A percentile compares a stretch with the other conserved stretches of the same genome.
Evolutionary conservation across 805 yeast genomes (phyloP).

Genomic region (Candida arabinofermentans): DNA sequence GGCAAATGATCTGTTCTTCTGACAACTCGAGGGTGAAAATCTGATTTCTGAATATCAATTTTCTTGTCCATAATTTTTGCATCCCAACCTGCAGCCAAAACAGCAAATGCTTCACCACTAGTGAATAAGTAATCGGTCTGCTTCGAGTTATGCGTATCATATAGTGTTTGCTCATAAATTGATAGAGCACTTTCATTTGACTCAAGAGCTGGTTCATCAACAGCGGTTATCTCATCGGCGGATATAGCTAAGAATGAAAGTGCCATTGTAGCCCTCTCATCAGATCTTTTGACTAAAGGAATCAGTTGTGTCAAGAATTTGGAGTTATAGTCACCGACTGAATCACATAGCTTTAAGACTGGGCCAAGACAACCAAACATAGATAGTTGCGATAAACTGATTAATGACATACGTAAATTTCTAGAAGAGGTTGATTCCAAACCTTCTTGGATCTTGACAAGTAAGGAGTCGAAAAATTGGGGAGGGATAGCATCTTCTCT

Average conservation of each 20-base stretch:
- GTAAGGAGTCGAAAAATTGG: constrained; percentile 5
- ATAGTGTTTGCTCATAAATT: constrained; percentile 41
- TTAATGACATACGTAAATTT: constrained; percentile 30
- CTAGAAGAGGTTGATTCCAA: constrained; percentile 17
- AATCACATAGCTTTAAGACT: constrained; percentile 9
- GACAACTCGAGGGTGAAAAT: constrained; percentile 8
- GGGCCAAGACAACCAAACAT: constrained; percentile 46
- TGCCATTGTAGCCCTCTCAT: constrained; percentile 56
- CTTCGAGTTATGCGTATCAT: constrained; percentile 58
- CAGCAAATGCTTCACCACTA: constrained; percentile 78
- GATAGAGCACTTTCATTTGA: constrained; percentile 22
- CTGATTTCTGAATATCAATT: constrained; percentile 47
- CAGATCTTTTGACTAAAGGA: constrained; percentile 46
- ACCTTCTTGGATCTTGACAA: constrained; percentile 21
- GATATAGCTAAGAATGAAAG: constrained; percentile 53
- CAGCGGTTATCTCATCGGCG: constrained; percentile 3
- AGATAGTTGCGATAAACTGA: constrained; percentile 40
- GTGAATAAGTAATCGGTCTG: constrained; percentile 74
- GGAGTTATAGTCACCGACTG: constrained; percentile 18
- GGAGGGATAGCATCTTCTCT: constrained; percentile 20
- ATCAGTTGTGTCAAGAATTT: constrained; percentile 29
- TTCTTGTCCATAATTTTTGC: constrained; percentile 50
- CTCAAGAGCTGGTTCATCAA: constrained; percentile 12
- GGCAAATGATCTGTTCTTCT: constrained; percentile 9
- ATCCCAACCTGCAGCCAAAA: constrained; percentile 72